phyloP scores from a whole-genome alignment of 805 yeast genomes.

The Cyberlindnera xishuangbannaensis region DNA sequence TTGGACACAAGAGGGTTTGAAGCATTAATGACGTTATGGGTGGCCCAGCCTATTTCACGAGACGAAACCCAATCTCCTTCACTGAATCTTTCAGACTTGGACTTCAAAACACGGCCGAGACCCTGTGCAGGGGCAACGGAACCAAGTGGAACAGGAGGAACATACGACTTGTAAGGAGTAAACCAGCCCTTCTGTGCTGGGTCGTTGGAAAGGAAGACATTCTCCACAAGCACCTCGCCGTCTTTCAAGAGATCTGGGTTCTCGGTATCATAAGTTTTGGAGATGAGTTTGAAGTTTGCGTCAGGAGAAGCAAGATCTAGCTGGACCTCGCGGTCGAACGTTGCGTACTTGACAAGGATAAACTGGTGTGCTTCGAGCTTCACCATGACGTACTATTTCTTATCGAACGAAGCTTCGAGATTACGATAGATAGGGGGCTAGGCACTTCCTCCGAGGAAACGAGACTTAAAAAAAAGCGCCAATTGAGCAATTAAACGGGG shows the following conservation, averaged over 20 bases:
- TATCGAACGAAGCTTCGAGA: no score
- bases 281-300: constrained; percentile 26
- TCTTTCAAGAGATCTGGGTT: constrained; percentile 25
- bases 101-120: constrained; percentile 43
- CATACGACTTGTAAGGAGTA: constrained; percentile 27
- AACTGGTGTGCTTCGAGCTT: constrained; percentile 27
- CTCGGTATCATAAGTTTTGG: constrained; percentile 18
- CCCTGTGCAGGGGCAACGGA: constrained; percentile 46
- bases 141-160: constrained; percentile 30
- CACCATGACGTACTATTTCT: no score
- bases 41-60: constrained; percentile 41
- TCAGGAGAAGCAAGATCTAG: constrained; percentile 21
- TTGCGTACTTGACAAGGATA: constrained; percentile 26
- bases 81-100: constrained; percentile 34
- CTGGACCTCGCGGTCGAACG: constrained; percentile 23
- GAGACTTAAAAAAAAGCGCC: no score
- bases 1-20: constrained; percentile 2
- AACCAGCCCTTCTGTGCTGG: constrained; percentile 62
- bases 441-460: no score
- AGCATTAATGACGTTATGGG: constrained; percentile 34
- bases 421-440: no score
- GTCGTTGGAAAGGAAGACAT: constrained; percentile 47
- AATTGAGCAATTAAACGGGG: no score
- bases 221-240: constrained; percentile 40
- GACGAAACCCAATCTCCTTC: constrained; percentile 41